phyloP scores from a whole-genome alignment of 176 grass and related monocot genomes.

The Chloris gayana region DNA sequence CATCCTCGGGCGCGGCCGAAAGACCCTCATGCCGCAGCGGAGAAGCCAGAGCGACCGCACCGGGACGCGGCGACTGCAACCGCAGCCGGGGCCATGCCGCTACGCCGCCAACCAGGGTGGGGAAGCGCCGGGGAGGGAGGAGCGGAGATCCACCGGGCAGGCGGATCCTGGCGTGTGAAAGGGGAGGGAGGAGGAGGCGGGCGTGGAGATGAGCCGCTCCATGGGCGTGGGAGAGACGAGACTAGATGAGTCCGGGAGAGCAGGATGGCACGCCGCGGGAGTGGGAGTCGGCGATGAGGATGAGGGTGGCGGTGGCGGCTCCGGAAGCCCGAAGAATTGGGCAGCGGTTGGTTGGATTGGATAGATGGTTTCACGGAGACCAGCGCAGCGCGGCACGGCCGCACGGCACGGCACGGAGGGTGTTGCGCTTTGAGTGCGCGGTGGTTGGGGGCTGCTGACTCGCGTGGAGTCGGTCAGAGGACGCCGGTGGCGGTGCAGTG shows the following conservation, averaged over 20 bases:
- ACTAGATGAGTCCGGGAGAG: not conserved
- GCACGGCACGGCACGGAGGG: not conserved
- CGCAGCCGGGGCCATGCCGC: conserved; percentile 28
- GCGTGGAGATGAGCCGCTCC: conserved; percentile 66
- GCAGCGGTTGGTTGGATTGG: not conserved
- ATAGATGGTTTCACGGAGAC: not conserved
- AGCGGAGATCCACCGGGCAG: conserved; percentile 3
- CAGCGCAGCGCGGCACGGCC: not conserved
- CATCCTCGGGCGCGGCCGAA: not conserved
- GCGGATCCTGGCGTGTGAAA: conserved; percentile 35
- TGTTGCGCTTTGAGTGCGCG: conserved; percentile 21
- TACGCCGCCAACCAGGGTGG: not conserved
- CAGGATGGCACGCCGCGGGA: not conserved
- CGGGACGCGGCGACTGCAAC: not conserved
- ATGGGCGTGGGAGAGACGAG: conserved; percentile 25
- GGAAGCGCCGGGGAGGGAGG: conserved; percentile 27
- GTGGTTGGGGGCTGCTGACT: not conserved
- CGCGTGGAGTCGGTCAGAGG: not conserved
- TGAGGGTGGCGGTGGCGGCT: not conserved
- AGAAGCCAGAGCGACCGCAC: conserved; percentile 10
- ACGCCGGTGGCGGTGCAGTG: conserved; percentile 31
- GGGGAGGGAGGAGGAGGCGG: conserved; percentile 6
- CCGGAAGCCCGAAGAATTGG: not conserved
- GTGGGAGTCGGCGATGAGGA: conserved; percentile 1
- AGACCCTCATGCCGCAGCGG: conserved; percentile 18